Percentiles rank a stretch among this genome's conserved stretches.
These are phyloP conservation scores for Huntiella abstrusa DNA, from an alignment of 2,329 filamentous ascomycete genomes.

Conservation along the genomic window DNA sequence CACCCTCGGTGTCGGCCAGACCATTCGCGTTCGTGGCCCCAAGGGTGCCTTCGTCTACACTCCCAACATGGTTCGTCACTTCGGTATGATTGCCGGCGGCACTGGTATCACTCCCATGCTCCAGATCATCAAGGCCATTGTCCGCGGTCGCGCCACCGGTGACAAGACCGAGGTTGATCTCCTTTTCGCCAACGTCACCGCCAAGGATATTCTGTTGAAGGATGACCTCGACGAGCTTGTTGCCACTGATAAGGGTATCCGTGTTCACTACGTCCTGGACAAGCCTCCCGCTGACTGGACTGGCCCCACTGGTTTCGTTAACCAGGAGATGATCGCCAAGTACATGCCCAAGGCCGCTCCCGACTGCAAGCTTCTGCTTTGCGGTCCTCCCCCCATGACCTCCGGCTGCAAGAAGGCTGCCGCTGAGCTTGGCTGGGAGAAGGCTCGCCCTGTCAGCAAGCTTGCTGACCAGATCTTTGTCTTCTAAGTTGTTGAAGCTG, in stretches of 20 bases:
- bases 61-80: conserved; percentile 88
- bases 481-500: conserved; percentile 31
- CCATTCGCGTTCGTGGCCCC: conserved; percentile 78
- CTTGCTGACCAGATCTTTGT: conserved; percentile 95
- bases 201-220: conserved; percentile 79
- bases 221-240: conserved; percentile 74
- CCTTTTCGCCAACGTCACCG: conserved; percentile 92
- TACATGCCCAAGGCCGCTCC: conserved; percentile 62
- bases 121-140: conserved; percentile 81
- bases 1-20: conserved; percentile 62
- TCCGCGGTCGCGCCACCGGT: conserved; percentile 57
- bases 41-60: conserved; percentile 97
- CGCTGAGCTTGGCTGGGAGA: conserved; percentile 73
- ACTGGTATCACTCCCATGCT: conserved; percentile 98
- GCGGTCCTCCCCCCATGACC: conserved; percentile 92
- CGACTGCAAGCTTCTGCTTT: conserved; percentile 87
- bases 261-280: conserved; percentile 89
- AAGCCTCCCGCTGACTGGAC: conserved; percentile 84
- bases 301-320: conserved; percentile 88
- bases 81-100: conserved; percentile 95
- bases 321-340: conserved; percentile 80
- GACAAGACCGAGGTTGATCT: conserved; percentile 82
- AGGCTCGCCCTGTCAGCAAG: conserved; percentile 90
- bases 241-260: conserved; percentile 60
- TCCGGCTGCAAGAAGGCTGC: conserved; percentile 93